phyloP scores from a whole-genome alignment of 164 flowering plant species.

The Buxus sempervirens region DNA sequence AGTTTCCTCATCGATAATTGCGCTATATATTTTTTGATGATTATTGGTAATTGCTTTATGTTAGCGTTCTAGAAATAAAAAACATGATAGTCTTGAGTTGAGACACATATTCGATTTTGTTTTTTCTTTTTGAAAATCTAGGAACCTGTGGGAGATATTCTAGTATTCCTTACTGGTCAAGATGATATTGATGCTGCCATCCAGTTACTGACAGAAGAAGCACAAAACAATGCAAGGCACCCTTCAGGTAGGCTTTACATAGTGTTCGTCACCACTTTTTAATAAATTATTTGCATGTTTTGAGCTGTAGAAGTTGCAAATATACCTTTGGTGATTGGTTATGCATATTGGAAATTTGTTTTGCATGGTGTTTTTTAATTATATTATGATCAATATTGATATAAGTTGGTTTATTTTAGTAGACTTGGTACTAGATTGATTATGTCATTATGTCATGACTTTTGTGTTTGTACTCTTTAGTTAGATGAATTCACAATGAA shows the following conservation, averaged over 20 bases:
- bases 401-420: too few species aligned
- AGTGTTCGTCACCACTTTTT: neutral
- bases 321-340: too few species aligned
- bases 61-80: neutral
- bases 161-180: conserved; percentile 96
- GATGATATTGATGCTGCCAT: conserved; percentile 95
- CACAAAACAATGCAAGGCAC: conserved; percentile 37
- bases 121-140: conserved; percentile 27
- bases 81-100: neutral
- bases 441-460: too few species aligned
- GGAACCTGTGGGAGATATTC: conserved; percentile 89
- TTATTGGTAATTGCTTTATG: too few species aligned
- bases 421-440: too few species aligned
- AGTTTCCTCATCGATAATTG: neutral
- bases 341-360: too few species aligned
- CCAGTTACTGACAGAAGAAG: conserved; percentile 68
- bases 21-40: too few species aligned
- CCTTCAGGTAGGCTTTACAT: conserved; percentile 44
- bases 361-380: too few species aligned
- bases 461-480: too few species aligned
- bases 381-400: too few species aligned
- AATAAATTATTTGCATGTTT: neutral
- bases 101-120: neutral
- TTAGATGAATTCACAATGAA: too few species aligned
- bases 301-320: neutral